Percentiles rank a stretch among this genome's conserved stretches.
Conservation (phyloP, 495 filamentous ascomycete species). For the Talaromyces borbonicus region DNA sequence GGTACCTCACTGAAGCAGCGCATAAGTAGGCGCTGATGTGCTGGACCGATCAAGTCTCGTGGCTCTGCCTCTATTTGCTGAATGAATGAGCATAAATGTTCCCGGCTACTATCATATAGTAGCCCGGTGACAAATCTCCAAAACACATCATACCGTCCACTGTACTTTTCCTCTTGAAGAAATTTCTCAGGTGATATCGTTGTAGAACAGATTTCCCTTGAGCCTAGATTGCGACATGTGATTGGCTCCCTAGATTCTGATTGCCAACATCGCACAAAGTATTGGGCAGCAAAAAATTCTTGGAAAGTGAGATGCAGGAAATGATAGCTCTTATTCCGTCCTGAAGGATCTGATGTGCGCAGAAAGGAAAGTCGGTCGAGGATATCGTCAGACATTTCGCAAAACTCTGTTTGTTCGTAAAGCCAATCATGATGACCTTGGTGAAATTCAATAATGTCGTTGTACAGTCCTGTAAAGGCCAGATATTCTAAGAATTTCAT, state of each 20-base stretch:
- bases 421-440: not conserved
- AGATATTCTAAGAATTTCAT: not conserved
- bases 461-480: constrained; percentile 4
- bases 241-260: not conserved
- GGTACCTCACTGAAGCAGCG: constrained; percentile 28
- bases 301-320: constrained; percentile 13
- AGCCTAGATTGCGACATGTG: not conserved
- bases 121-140: constrained; percentile 38
- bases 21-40: constrained; percentile 30
- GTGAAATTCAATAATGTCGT: not conserved
- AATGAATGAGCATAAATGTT: constrained; percentile 19
- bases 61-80: constrained; percentile 25
- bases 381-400: not conserved
- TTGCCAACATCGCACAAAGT: not conserved
- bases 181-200: constrained; percentile 13
- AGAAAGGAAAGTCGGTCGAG: constrained; percentile 20
- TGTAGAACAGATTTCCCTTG: not conserved
- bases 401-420: constrained; percentile 3
- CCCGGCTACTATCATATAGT: constrained; percentile 13
- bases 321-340: not conserved
- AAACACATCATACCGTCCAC: constrained; percentile 27
- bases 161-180: constrained; percentile 30
- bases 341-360: constrained; percentile 4
- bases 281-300: constrained; percentile 14
- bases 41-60: constrained; percentile 26